These are phyloP conservation scores for Chalciporus sphaerocephalus DNA, from an alignment of 768 basidiomycete genomes.

Conservation along the genomic window DNA sequence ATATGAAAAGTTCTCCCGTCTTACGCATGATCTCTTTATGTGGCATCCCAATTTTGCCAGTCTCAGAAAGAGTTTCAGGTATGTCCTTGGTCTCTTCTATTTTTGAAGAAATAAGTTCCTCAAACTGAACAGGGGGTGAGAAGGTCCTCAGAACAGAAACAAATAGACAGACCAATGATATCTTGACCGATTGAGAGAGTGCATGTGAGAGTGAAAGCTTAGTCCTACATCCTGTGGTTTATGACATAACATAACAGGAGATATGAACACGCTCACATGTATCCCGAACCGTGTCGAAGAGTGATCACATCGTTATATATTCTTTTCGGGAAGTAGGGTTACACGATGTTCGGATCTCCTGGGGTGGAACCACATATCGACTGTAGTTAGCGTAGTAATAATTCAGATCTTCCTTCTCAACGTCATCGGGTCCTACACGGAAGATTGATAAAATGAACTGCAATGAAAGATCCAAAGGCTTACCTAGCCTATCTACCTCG, in stretches of 20 bases:
- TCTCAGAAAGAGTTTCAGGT: conserved; percentile 88
- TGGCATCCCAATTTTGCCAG: conserved; percentile 89
- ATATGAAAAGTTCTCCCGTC: conserved; percentile 89
- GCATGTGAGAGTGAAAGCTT: conserved; percentile 94
- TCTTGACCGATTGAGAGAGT: conserved; percentile 93
- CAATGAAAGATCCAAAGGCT: conserved; percentile 17
- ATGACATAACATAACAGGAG: conserved; percentile 6
- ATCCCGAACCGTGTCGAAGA: conserved; percentile 87
- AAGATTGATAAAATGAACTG: conserved; percentile 1
- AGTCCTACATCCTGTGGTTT: conserved; percentile 56
- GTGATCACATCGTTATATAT: conserved; percentile 99
- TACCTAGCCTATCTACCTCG: conserved; percentile 83
- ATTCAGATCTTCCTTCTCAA: conserved; percentile 96
- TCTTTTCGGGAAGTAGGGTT: conserved; percentile 36
- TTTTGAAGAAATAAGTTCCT: conserved; percentile 85
- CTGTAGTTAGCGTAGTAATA: conserved; percentile 97
- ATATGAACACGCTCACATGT: conserved; percentile 62
- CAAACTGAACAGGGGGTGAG: conserved; percentile 52
- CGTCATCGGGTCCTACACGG: conserved; percentile 69
- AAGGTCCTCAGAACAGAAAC: conserved; percentile 1
- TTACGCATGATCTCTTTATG: conserved; percentile 98
- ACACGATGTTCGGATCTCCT: conserved; percentile 4
- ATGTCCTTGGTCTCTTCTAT: conserved; percentile 97
- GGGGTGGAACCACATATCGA: conserved; percentile 47
- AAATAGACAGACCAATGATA: conserved; percentile 63